These are phyloP conservation scores for Pythium scleroteichum DNA, from an alignment of 352 stramenopile genomes.

Conservation along the genomic window DNA sequence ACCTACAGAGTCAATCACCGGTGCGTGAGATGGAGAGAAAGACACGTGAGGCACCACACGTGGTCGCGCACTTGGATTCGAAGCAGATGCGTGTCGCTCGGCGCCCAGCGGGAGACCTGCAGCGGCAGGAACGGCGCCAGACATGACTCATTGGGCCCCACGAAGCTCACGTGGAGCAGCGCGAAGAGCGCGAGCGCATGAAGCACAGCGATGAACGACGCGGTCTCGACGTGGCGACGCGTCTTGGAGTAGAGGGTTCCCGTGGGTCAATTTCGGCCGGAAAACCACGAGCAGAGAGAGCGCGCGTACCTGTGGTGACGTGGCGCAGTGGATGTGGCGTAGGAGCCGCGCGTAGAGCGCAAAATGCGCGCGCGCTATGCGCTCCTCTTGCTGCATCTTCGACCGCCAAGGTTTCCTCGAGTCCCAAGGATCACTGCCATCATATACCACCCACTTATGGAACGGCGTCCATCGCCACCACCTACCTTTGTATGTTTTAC, in stretches of 20 bases:
- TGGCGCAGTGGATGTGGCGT: constrained; percentile 38
- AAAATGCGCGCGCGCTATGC: constrained; percentile 56
- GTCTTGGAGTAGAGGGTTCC: constrained; percentile 5
- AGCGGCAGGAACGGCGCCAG: constrained; percentile 32
- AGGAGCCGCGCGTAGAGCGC: constrained; percentile 55
- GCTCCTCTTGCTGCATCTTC: constrained; percentile 6
- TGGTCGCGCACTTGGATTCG: constrained; percentile 9
- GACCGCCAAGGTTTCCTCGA: too few species aligned
- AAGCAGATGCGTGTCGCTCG: constrained; percentile 12
- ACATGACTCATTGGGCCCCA: constrained; percentile 31
- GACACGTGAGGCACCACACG: neutral
- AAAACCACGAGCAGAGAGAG: neutral
- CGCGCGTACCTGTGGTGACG: constrained; percentile 41
- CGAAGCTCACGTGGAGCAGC: constrained; percentile 62
- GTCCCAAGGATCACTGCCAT: neutral
- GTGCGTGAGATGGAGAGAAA: neutral
- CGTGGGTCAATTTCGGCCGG: neutral
- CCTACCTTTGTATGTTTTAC: too few species aligned
- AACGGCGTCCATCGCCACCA: too few species aligned
- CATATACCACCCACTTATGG: too few species aligned
- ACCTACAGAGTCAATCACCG: neutral
- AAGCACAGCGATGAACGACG: constrained; percentile 55
- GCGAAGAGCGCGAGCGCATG: constrained; percentile 51
- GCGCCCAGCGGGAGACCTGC: constrained; percentile 6
- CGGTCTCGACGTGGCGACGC: constrained; percentile 53